Conservation (phyloP, 805 yeast genomes). For the Wickerhamiella shivajii region DNA sequence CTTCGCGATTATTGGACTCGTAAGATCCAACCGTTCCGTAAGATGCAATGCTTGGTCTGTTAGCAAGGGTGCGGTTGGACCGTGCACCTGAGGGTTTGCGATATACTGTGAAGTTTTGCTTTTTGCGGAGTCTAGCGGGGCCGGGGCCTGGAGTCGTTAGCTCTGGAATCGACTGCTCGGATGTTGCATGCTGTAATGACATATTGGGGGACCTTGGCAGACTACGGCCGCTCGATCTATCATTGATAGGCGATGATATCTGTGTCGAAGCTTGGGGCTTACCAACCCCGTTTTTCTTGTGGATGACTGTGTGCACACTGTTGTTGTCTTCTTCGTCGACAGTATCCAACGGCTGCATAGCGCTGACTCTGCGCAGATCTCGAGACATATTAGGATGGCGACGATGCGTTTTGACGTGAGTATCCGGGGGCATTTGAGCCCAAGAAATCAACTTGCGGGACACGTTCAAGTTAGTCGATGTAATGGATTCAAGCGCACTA, state of each 20-base stretch:
- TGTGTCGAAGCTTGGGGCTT: no score
- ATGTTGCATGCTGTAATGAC: slow-evolving; percentile 2
- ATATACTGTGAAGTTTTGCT: slow-evolving; percentile 1
- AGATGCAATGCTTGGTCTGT: slow-evolving; percentile 5
- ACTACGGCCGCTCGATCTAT: no score
- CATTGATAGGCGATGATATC: no score
- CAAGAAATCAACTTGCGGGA: slow-evolving; percentile 17
- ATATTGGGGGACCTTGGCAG: slow-evolving; percentile 5
- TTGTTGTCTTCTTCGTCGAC: no score
- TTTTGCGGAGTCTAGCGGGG: neutral
- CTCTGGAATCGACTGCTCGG: neutral
- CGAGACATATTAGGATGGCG: slow-evolving; percentile 7
- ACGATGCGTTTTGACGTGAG: slow-evolving; percentile 1
- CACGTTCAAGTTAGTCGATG: slow-evolving; percentile 21
- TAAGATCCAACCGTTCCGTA: neutral
- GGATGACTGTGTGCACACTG: no score
- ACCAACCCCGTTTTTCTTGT: no score
- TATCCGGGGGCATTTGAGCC: slow-evolving; percentile 16
- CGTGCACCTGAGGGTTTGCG: slow-evolving; percentile 1
- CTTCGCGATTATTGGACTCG: slow-evolving; percentile 1
- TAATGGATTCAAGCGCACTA: slow-evolving; percentile 19
- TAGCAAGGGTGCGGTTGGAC: slow-evolving; percentile 5
- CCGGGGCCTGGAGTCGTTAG: neutral
- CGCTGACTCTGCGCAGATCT: slow-evolving; percentile 4
- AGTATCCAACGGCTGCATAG: no score